These are phyloP conservation scores for Leishmania amazonensis DNA, from an alignment of 208 protist genomes.

Conservation along the genomic window DNA sequence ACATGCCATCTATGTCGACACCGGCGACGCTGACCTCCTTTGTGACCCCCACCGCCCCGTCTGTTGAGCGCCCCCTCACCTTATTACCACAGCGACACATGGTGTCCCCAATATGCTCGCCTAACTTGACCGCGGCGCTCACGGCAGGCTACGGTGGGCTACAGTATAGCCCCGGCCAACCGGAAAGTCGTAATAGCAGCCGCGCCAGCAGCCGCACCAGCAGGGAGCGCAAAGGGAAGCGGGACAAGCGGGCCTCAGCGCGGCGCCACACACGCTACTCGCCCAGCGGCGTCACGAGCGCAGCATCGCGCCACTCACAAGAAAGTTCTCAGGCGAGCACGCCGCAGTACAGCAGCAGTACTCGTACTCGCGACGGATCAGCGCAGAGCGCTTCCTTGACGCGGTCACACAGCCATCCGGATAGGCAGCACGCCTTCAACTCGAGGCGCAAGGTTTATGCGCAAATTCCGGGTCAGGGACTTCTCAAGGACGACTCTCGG, in stretches of 20 bases:
- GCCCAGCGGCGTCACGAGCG: background rate
- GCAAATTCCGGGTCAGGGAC: background rate
- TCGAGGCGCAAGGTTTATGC: slow-evolving; percentile 2
- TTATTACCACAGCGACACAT: background rate
- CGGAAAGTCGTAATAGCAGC: slow-evolving; percentile 1
- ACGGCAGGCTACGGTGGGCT: background rate
- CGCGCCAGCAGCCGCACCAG: slow-evolving; percentile 15
- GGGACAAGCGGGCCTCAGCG: slow-evolving; percentile 5
- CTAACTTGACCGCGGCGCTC: background rate
- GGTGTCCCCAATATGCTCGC: background rate
- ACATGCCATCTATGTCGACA: slow-evolving; percentile 2
- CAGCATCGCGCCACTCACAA: background rate
- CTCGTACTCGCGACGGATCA: background rate
- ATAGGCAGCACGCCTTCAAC: background rate
- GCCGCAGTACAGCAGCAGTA: background rate
- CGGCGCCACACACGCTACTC: slow-evolving; percentile 4
- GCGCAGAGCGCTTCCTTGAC: background rate
- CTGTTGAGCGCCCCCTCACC: background rate
- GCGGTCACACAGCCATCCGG: slow-evolving; percentile 5
- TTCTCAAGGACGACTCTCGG: slow-evolving; percentile 14
- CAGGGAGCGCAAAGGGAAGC: slow-evolving; percentile 19
- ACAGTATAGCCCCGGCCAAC: background rate
- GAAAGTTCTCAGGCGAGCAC: slow-evolving; percentile 2
- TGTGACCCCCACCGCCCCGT: background rate
- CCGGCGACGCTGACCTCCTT: slow-evolving; percentile 10